These are phyloP conservation scores for Psilocybe tampanensis DNA, from an alignment of 768 basidiomycete genomes.

Conservation along the genomic window DNA sequence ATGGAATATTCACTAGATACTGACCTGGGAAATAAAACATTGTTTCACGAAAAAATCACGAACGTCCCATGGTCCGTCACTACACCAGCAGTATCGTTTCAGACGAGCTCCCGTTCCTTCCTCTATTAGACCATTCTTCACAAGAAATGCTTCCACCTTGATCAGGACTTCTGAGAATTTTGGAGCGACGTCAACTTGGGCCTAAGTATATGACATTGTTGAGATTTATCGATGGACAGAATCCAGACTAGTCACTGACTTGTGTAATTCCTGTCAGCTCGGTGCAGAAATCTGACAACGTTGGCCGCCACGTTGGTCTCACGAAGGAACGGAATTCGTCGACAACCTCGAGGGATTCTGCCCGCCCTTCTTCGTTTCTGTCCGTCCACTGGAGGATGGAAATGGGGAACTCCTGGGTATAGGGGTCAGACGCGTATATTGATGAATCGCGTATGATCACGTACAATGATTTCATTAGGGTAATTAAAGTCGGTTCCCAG, in stretches of 20 bases:
- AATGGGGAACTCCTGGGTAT: conserved; percentile 86
- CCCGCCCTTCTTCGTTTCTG: conserved; percentile 49
- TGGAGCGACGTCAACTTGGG: conserved; percentile 79
- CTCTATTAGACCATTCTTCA: conserved; percentile 71
- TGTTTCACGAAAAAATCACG: conserved; percentile 89
- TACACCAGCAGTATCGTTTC: conserved; percentile 78
- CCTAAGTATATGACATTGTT: conserved; percentile 41
- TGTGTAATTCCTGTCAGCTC: conserved; percentile 91
- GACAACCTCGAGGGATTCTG: conserved; percentile 63
- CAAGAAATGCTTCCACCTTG: conserved; percentile 67
- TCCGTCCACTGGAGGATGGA: conserved; percentile 85
- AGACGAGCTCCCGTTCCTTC: conserved; percentile 54
- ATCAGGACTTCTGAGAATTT: conserved; percentile 70
- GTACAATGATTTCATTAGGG: conserved; percentile 95
- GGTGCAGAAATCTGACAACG: conserved; percentile 82
- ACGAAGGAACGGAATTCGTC: conserved; percentile 91
- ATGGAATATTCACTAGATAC: conserved; percentile 20
- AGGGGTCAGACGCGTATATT: conserved; percentile 1
- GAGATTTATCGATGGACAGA: background rate
- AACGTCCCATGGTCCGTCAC: conserved; percentile 82
- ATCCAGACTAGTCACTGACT: conserved; percentile 46
- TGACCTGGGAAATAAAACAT: conserved; percentile 82
- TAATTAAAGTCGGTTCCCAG: conserved; percentile 73
- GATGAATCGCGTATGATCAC: conserved; percentile 29
- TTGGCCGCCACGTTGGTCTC: conserved; percentile 83